Evolutionary conservation across 495 filamentous ascomycete species (phyloP), one percentile per base, ranked within the genome.

Genomic region (Cenococcum geophilum): DNA sequence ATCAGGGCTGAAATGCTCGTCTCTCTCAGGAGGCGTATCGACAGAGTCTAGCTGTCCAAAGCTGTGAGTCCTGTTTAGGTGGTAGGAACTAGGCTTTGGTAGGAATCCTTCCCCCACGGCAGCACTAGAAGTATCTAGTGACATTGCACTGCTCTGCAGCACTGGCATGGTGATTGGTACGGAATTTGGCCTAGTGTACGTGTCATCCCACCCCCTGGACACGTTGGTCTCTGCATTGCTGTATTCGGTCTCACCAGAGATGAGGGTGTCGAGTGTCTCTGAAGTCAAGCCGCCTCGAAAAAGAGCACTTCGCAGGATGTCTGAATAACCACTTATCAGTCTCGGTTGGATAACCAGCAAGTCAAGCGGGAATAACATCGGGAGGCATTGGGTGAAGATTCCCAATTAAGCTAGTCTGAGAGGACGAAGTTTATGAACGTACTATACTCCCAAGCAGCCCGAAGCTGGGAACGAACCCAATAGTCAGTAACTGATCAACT

Each of bases 261-360:
- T 57, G 21, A 69, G 48, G 47, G 58, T 84, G 70, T 81, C 76
- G 43, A 91, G 72, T 20, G 80, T 83, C 52, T 84, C 82, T 37
- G 77, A 73, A 1, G 79, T 78, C 54, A 89, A 77, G 2, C 86
- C 87, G 34, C 83, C 84, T 55, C 76, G 78, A 55, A 84, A 72
- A 12, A 91, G 80, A 56, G 83, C 83, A 4, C 76, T 78, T 56
- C 77, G 81, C 36, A 91, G 76, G 56, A 82, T 84, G 58, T 76
- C 86, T 89, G 57, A 53, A 14, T 51, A 12, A 22, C 6, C 27
- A 32, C 2, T 6, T 2, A 32, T 32, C 6, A 32, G 27, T 32
- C 27, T 32, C 27, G 6, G 27, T 32, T 32, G 6, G 3, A 32
- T 6, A 32, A 32, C 3, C 6, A 32, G 27, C 27, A 6, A 32